Base-by-base conservation (phyloP, 2,329 filamentous ascomycete species). In the Nothomitra cinnamomea region DNA sequence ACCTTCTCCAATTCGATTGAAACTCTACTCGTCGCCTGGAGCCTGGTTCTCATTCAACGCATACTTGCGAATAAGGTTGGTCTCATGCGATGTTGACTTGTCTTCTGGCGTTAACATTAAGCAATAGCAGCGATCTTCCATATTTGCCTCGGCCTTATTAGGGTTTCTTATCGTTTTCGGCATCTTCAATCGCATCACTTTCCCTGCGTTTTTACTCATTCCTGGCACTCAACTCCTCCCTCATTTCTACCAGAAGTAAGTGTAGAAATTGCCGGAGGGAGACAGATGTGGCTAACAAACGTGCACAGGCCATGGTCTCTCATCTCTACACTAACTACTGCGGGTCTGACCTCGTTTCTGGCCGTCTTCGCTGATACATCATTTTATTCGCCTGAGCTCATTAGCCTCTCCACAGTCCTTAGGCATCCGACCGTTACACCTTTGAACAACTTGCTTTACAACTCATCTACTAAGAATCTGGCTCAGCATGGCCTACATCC, bases 1-100 rank as follows among this genome's bases (percentile, higher is more conserved):
- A 96, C 92, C 12, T 96, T 98, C 67, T 96, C 90, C 58, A 98
- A 98, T 69, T 94, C 90, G 57, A 78, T 96, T 59, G 92, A 98
- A 71, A 96, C 92, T 2, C 72, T 98, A 60, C 77, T 90, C 51
- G 88, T 98, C 52, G 79, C 87, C 53, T 98, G 92, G 92, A 89
- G 85, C 63, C 70, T 98, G 66, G 89, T 96, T 49, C 70, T 98
- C 66, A 89, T 95, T 57, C 81, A 86, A 67, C 82, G 90, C 64
- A 92, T 96, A 60, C 74, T 84, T 47, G 81, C 83, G 59, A 80
- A 83, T 62, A 85, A 83, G 70, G 87, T 92, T 73, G 47, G 77
- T 67, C 8, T 17, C n/a, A 36, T 12, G 10, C 12, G 8, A 21
- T 58, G 55, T 56, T 17, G 1, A 3, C n/a, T 13, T 35, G 15